Conservation (phyloP, 495 filamentous ascomycete genomes). For the Viridothelium virens region DNA sequence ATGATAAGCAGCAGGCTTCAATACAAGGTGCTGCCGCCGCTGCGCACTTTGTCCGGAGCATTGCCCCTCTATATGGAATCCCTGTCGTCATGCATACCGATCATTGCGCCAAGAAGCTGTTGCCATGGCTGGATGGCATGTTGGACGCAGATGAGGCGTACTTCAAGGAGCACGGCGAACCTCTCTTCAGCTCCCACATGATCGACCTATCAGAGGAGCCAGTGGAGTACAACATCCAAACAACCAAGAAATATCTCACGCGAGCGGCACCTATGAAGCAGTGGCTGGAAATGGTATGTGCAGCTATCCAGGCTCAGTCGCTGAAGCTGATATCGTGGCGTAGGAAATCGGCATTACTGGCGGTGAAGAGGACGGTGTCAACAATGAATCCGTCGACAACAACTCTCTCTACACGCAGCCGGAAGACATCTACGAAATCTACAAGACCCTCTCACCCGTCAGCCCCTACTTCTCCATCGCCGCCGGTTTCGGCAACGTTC, state of each 20-base stretch:
- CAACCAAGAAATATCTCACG: constrained; percentile 84
- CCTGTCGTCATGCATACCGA: constrained; percentile 91
- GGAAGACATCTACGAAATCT: constrained; percentile 33
- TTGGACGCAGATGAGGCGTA: constrained; percentile 82
- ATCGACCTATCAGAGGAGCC: constrained; percentile 90
- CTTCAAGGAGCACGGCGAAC: constrained; percentile 86
- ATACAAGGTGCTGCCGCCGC: constrained; percentile 80
- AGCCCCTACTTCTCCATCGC: constrained; percentile 95
- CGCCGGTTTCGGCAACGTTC: constrained; percentile 96
- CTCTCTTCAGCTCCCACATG: constrained; percentile 95
- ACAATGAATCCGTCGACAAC: constrained; percentile 88
- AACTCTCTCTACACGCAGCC: constrained; percentile 95
- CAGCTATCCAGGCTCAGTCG: not conserved
- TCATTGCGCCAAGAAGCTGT: constrained; percentile 42
- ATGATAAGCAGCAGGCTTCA: constrained; percentile 77
- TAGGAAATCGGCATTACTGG: constrained; percentile 88
- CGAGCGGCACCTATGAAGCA: constrained; percentile 90
- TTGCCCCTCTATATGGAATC: constrained; percentile 81
- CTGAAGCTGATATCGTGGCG: not conserved
- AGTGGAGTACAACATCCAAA: constrained; percentile 81
- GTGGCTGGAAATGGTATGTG: constrained; percentile 92
- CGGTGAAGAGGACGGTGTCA: constrained; percentile 91
- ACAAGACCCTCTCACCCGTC: constrained; percentile 47
- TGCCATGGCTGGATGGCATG: constrained; percentile 87
- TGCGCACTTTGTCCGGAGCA: constrained; percentile 84